Base-by-base conservation (phyloP, 805 yeast genomes). In the Kluyveromyces lactis region DNA sequence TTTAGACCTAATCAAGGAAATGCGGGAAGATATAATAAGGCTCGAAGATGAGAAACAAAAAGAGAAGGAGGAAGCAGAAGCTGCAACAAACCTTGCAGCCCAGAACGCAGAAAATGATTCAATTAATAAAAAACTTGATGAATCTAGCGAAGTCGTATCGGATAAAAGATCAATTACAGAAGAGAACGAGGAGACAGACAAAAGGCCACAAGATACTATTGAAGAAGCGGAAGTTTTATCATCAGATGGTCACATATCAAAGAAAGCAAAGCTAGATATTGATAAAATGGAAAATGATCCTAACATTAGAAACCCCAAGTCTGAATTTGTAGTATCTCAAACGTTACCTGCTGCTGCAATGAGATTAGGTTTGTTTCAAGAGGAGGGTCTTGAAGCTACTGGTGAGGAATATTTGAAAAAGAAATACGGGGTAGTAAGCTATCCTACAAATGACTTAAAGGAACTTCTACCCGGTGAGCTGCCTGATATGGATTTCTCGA, bases 371-470 rank as follows among this genome's bases (percentile, higher is more conserved):
- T 61, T 85, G 18, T 85, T 75, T 46, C 69, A 75, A 7, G 89
- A 81, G 37, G 64, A 75, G 34, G 82, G 82, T 1, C 55, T 76
- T 16, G 81, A 75, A 42, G 71, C 76, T 13, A 76, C 75, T n/a
- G 86, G 86, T 5, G 78, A 75, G 31, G 95, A 84, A 34, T 85
- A 73, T 50, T 59, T 83, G 42, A 82, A 83, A 54, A 71, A 70
- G 47, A 82, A 81, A 56, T 86, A 79, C 52, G 95, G 84, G 3
- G 98, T 92, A 12, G 84, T 92, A 0, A 78, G 89, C n/a, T 92
- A 78, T 56, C 98, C 98, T 0, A 74, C 79, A 24, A 69, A 69
- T 29, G 95, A 89, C 54, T 65, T 92, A 33, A 69, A 76, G 47
- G 81, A 78, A 40, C 60, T 82, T 45, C 66, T 92, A 23, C 95